Evolutionary conservation across 1,284 basidiomycete species (phyloP), one percentile per base, ranked within the genome.

Genomic region (Trametes polyzona): DNA sequence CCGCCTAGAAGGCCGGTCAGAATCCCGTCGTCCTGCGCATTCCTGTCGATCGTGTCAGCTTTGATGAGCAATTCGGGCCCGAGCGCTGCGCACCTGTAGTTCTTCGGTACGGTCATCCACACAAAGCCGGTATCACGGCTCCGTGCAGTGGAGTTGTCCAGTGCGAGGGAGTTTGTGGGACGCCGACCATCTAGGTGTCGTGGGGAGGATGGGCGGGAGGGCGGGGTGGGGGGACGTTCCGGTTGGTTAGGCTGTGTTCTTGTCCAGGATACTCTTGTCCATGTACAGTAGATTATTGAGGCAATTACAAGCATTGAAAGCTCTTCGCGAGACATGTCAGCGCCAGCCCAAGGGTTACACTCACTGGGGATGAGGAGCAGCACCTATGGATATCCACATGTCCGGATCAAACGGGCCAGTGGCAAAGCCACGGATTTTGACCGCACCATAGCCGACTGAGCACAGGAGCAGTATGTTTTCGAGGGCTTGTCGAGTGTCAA

Each of bases 101-200:
- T 92, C 71, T 92, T 91, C 0, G 89, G 88, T 9, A 92, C 90
- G n/a, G 91, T 90, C 91, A 93, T 93, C 90, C 90, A 93, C 29
- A 93, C 79, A 67, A 86, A 89, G 32, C 86, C 83, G 61, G 84
- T 61, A 47, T 67, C 83, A 59, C 61, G 58, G 35, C 55, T 55
- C 29, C 61, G 54, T n/a, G 58, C 52, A 16, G 49, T 44, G 10
- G 27, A 23, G 16, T 53, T 49, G 35, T 52, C 32, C 16, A 52
- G 33, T 14, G 27, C 33, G 4, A 37, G 56, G 16, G 37, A 30
- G 26, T 39, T 48, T 2, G 36, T 52, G 5, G 46, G 23, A 4
- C 61, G 58, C 29, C 61, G 81, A 32, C 55, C 64, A 17, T 82
- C 83, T n/a, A 69, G 55, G 44, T 69, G 57, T 42, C 79, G 78